Base-by-base conservation (phyloP, 2,329 filamentous ascomycete genomes). In the Aspergillus costaricaensis region DNA sequence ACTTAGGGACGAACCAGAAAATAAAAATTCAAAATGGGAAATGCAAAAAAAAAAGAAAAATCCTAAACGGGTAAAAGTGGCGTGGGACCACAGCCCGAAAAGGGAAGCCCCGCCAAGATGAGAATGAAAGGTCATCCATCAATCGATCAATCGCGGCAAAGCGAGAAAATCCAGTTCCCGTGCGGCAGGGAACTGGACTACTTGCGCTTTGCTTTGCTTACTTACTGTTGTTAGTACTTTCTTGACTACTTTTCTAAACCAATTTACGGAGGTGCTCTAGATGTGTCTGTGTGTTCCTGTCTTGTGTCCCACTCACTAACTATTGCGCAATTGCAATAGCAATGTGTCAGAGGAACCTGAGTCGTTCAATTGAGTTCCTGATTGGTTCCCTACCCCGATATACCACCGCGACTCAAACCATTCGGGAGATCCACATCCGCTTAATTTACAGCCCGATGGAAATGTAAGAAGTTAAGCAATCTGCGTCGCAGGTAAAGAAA, bases 301-400 rank as follows among this genome's bases (percentile, higher is more conserved):
- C 25, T 25, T 21, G 27, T 30, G 32, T 36, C 32, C 32, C 32
- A 36, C 32, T 36, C 10, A 36, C 32, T 36, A 36, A 44, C 41
- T 49, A 50, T 50, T 25, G 47, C 47, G 47, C 47, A 50, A 50
- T 30, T 50, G 47, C 15, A 50, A 32, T 19, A 17, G 47, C 7
- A 50, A 50, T 39, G 30, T 39, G 30, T 52, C 50, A 52, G 30
- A 53, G 10, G 47, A 27, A 50, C 47, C 47, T 23, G 21, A 27
- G 12, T 27, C 14, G 27, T 50, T 50, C 12, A 8, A 25, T 4
- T 4, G 14, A 1, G 9, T 36, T 41, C 10, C 17, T 47, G n/a
- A 55, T 55, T 55, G 53, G 53, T 9, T 14, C n/a, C 12, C 3
- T 19, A 14, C 10, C n/a, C 53, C 53, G 53, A 44, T 55, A 55